Percentiles rank a stretch among this genome's conserved stretches.
Evolutionary conservation across 768 basidiomycete species (phyloP).

Genomic region (Lyophyllum atratum): DNA sequence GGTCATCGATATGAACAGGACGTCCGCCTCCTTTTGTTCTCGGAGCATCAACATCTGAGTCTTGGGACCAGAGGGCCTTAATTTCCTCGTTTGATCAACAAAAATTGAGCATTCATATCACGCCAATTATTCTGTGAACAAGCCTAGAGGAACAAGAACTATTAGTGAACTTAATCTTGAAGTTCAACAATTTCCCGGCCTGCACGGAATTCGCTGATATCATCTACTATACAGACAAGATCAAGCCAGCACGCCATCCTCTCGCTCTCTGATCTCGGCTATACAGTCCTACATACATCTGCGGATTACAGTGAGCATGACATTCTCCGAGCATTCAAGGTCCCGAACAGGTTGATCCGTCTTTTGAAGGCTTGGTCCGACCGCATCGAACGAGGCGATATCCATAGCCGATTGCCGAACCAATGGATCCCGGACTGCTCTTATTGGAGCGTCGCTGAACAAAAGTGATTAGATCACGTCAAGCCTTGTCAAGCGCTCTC

Average conservation of each 20-base stretch:
- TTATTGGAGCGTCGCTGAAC: not conserved
- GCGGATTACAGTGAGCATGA: not conserved
- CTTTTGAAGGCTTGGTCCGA: not conserved
- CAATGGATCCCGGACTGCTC: not conserved
- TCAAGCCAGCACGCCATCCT: slow-evolving; percentile 1
- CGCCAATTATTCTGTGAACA: not conserved
- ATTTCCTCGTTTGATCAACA: not conserved
- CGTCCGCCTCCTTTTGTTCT: too few species aligned
- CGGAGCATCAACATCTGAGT: too few species aligned
- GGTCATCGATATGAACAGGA: too few species aligned
- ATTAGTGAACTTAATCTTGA: not conserved
- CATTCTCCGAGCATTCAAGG: not conserved
- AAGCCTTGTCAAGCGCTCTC: not conserved
- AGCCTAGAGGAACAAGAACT: not conserved
- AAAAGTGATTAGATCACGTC: not conserved
- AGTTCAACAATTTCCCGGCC: not conserved
- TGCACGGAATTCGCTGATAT: not conserved
- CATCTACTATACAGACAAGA: not conserved
- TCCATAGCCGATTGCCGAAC: not conserved
- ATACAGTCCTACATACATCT: too few species aligned
- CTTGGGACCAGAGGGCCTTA: not conserved
- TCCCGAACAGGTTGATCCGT: slow-evolving; percentile 1
- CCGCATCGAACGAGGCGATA: not conserved
- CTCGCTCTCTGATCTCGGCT: not conserved
- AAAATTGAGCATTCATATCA: not conserved